Evolutionary conservation across 768 basidiomycete species (phyloP).

Genomic region (Leccinum boreale): DNA sequence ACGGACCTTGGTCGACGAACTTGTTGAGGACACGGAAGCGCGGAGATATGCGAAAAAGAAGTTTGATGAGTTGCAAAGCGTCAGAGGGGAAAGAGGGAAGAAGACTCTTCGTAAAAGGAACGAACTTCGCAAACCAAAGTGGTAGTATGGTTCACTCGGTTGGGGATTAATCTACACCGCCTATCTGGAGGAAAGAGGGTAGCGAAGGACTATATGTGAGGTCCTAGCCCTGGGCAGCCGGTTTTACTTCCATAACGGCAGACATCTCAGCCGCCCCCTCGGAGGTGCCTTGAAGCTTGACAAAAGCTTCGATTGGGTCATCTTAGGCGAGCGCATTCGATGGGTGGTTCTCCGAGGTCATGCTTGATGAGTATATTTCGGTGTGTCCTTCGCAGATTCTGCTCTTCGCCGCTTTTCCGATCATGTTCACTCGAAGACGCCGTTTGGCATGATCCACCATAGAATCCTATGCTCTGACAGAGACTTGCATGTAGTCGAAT

Average conservation of each 20-base stretch:
- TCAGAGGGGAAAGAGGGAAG: conserved; percentile 64
- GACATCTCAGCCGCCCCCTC: background rate
- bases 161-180: conserved; percentile 4
- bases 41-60: conserved; percentile 89
- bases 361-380: background rate
- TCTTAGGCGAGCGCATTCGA: background rate
- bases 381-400: conserved; percentile 5
- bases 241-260: background rate
- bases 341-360: conserved; percentile 11
- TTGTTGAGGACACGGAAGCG: conserved; percentile 85
- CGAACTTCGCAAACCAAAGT: conserved; percentile 61
- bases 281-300: background rate
- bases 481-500: background rate
- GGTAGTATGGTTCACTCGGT: conserved; percentile 41
- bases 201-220: background rate
- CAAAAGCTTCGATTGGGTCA: background rate
- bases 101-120: conserved; percentile 68
- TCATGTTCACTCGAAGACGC: conserved; percentile 8
- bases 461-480: background rate
- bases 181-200: conserved; percentile 3
- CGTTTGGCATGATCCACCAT: conserved; percentile 1
- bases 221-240: background rate
- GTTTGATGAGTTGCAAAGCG: conserved; percentile 72
- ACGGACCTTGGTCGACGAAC: conserved; percentile 82
- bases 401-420: conserved; percentile 10